phyloP scores from a whole-genome alignment of 805 yeast species.

The Ogataea degrootiae region DNA sequence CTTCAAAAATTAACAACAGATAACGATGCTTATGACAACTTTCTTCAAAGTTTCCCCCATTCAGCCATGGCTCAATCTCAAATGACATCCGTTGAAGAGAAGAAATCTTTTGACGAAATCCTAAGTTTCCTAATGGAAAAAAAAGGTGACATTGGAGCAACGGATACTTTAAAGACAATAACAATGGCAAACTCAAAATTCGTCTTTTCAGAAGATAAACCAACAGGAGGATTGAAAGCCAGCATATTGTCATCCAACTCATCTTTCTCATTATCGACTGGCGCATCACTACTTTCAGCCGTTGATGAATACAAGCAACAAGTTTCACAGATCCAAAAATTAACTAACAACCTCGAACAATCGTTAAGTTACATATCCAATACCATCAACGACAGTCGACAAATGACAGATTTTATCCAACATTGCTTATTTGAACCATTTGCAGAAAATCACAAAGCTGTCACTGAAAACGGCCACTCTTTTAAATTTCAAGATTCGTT shows the following conservation, averaged over 20 bases:
- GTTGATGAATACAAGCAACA: constrained; percentile 5
- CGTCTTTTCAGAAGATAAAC: neutral
- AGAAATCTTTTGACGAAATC: constrained; percentile 28
- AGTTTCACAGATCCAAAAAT: constrained; percentile 4
- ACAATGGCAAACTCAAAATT: constrained; percentile 9
- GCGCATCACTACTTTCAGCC: neutral
- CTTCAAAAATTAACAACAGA: constrained; percentile 12
- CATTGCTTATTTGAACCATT: constrained; percentile 18
- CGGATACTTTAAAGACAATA: constrained; percentile 22
- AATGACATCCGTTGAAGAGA: constrained; percentile 28
- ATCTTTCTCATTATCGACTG: no score
- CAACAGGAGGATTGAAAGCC: no score
- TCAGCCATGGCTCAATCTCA: constrained; percentile 15
- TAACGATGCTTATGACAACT: constrained; percentile 18
- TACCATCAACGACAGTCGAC: constrained; percentile 13
- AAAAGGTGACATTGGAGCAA: constrained; percentile 19
- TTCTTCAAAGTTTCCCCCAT: constrained; percentile 23
- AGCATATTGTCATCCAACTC: no score
- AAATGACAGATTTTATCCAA: constrained; percentile 19
- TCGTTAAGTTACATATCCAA: constrained; percentile 20
- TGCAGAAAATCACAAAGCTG: neutral
- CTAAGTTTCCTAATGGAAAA: constrained; percentile 25
- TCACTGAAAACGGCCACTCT: neutral
- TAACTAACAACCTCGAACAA: constrained; percentile 14
- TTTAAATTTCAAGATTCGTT: neutral